Evolutionary conservation across 1,284 basidiomycete species (phyloP), one percentile per base, ranked within the genome.

Genomic region (Tilletia horrida): DNA sequence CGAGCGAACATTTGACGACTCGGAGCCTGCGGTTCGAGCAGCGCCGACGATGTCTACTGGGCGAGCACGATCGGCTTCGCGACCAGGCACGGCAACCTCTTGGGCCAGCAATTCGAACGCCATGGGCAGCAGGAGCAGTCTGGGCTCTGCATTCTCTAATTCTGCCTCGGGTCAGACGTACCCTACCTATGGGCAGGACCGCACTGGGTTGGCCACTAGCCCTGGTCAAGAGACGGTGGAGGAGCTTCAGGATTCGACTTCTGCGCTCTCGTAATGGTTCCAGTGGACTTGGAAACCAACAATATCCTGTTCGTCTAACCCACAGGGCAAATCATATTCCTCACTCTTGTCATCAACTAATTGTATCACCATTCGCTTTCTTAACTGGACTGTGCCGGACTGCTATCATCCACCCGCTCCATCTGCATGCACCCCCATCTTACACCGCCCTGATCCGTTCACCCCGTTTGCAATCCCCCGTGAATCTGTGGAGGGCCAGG

Each of bases 161-260:
- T 16, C 4, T 18, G 16, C 45, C 45, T 23, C 45, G 6, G 16
- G 18, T 16, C 21, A n/a, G 18, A 48, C 45, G 4, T 18, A 23
- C 16, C 16, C 16, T 16, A 23, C 18, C 16, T n/a, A 48, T 23
- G 45, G 45, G 45, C 45, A 4, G 6, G 45, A 48, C 21, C 7
- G 45, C 7, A 16, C 7, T 18, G 18, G 18, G 45, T 48, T 48
- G 4, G 4, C 18, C 6, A 23, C 18, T 18, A 23, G 45, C 16
- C 18, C 18, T 48, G 45, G 45, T 48, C 18, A 48, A 16, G 45
- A 48, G 16, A 48, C 45, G 7, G 45, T 48, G 7, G 45, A 48
- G 45, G 45, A 48, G 45, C 21, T 48, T 7, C 45, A 48, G 45
- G 45, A 48, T 23, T 48, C 45, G 45, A 16, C 21, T 48, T 48